Evolutionary conservation across 2,329 filamentous ascomycete genomes (phyloP), one percentile per base, ranked within the genome.

Genomic region (Dactylonectria estremocensis): DNA sequence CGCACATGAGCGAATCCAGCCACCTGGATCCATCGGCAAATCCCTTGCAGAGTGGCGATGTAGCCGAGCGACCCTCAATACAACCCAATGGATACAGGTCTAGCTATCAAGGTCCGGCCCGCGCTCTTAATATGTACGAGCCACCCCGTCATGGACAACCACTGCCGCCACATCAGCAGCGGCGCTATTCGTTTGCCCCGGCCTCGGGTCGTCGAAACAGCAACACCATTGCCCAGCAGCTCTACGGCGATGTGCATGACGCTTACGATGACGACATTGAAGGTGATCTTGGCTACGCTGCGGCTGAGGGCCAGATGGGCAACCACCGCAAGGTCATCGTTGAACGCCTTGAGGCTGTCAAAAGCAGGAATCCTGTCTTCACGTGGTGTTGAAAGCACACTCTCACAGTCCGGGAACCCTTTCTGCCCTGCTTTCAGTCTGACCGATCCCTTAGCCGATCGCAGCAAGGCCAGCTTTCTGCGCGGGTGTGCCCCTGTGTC

Each of bases 321-420:
- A 93, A 95, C 76, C 91, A 93, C 79, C 89, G 95, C 75, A 97
- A 96, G 82, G 96, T 99, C 54, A 98, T 99, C 85, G 95, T 99
- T 54, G 96, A 99, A 85, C 88, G 96, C 70, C 83, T 99, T 66
- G 96, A 99, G 85, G 93, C 95, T 67, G 96, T 99, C 69, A 98
- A 98, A 87, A 94, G 91, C 78, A 93, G 92, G 79, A 97, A 97
- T 78, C 96, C 96, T 2, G 95, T 99, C 35, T 99, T 99, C 82
- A 97, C 93, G 50, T 99, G 96, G 93, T 99, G 96, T 85, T 98
- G 84, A 84, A 64, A 67, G 54, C 50, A 64, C 43, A n/a, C 54
- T 46, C 31, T 56, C 48, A 11, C 35, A 54, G 45, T 60, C 24
- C 49, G 22, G 20, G 3, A 50, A 22, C 62, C 18, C 16, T 46